phyloP scores from a whole-genome alignment of 768 basidiomycete genomes.

The Lactifluus volemus region DNA sequence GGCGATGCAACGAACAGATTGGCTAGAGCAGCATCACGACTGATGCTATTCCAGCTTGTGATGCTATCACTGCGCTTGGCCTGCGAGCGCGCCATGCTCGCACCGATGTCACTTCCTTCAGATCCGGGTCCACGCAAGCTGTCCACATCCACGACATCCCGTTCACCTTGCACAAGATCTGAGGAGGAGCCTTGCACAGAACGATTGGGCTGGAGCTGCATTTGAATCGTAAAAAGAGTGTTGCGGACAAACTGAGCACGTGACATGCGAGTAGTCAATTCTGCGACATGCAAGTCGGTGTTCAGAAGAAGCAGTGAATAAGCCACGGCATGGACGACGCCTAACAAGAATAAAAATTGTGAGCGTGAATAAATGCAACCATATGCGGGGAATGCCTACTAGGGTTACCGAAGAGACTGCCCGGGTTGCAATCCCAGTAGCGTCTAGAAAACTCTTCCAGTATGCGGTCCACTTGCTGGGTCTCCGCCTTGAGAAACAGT shows the following conservation, averaged over 20 bases:
- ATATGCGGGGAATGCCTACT: conserved; percentile 41
- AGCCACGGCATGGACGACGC: conserved; percentile 89
- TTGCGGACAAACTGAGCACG: conserved; percentile 86
- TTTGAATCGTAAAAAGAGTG: conserved; percentile 79
- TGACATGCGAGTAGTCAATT: conserved; percentile 84
- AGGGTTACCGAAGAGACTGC: conserved; percentile 70
- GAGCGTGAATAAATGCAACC: conserved; percentile 8
- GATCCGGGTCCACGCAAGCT: conserved; percentile 50
- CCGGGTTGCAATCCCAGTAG: conserved; percentile 89
- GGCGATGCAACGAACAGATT: conserved; percentile 25
- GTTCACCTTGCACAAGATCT: conserved; percentile 61
- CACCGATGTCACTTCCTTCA: conserved; percentile 44
- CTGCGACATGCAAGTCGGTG: conserved; percentile 96
- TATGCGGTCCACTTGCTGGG: conserved; percentile 96
- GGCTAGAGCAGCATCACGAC: conserved; percentile 43
- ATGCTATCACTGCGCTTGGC: conserved; percentile 77
- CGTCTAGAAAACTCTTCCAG: conserved; percentile 84
- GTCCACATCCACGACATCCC: conserved; percentile 39
- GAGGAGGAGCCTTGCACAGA: conserved; percentile 43
- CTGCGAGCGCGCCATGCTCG: conserved; percentile 32
- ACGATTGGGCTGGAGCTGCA: conserved; percentile 54
- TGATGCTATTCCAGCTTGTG: conserved; percentile 76
- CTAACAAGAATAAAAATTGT: conserved; percentile 30
- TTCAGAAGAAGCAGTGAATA: conserved; percentile 92
- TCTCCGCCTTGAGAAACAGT: conserved; percentile 90